Base-by-base conservation (phyloP, 805 yeast genomes). In the Debaryomyces castellii region DNA sequence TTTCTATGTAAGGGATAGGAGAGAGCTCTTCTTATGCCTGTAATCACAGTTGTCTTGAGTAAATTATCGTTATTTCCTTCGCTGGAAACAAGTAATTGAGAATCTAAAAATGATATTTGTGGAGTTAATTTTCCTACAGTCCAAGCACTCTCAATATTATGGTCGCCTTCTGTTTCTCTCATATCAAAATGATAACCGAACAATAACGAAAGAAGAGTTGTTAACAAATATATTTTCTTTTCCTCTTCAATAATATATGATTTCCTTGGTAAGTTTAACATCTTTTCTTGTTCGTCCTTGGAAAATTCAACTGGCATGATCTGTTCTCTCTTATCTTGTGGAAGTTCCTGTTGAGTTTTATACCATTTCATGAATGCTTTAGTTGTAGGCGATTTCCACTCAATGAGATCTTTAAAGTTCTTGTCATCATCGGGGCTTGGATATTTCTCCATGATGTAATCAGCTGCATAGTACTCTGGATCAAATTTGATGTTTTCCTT, bases 141-240 rank as follows among this genome's bases (percentile, higher is more conserved):
- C 99, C 99, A 94, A 0, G 95, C 89, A 46, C 96, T 86, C 63
- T 94, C 99, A 4, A 87, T 82, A 14, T 81, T 89, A 43, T 81
- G 79, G 16, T 80, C 84, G 10, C 84, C 85, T 57, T 79, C 81
- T 30, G 85, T 89, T 44, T 86, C 85, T 30, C 97, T 69, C 41
- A 77, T 64, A 51, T 94, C 97, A 60, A 84, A 90, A 43, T 79
- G 77, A 54, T 82, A 87, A 1, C 86, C 82, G 64, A 87, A 94
- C 16, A 94, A 52, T 0, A 91, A 51, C 18, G 87, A 80, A 0
- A 89, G 59, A 1, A 92, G 62, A 0, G 87, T 74, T 34, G 83
- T 72, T 54, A 89, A 84, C 0, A 81, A 59, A n/a, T 80, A 74
- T 7, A 59, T 58, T 48, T 58, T 57, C 49, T 81, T 76, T 1